These are phyloP conservation scores for Pyrenochaeta sp. DNA, from an alignment of 2,329 filamentous ascomycete species.

Conservation along the genomic window DNA sequence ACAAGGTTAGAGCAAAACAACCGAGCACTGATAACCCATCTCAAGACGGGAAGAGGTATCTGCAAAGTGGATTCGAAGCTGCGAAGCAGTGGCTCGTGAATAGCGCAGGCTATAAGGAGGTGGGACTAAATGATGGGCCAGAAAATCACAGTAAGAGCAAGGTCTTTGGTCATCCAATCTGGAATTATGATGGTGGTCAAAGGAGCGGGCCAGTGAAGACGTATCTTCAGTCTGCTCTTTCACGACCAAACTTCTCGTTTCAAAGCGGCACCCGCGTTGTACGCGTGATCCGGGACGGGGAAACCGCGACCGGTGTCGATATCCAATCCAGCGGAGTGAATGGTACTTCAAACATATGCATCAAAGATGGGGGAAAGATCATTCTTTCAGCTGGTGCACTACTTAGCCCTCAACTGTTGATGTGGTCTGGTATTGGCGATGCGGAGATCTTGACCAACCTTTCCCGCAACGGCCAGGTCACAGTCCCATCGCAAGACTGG, in stretches of 20 bases:
- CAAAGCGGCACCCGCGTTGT: conserved; percentile 55
- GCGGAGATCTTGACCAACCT: conserved; percentile 37
- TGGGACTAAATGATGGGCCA: conserved; percentile 57
- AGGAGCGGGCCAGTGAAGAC: conserved; percentile 60
- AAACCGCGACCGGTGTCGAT: conserved; percentile 55
- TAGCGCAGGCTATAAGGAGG: conserved; percentile 57
- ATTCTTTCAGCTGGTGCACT: conserved; percentile 46
- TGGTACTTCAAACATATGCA: conserved; percentile 39
- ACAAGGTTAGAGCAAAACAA: conserved; percentile 56
- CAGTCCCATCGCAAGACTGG: conserved; percentile 52
- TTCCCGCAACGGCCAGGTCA: conserved; percentile 47
- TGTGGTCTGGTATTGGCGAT: conserved; percentile 51
- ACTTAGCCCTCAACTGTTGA: conserved; percentile 48
- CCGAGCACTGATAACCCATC: conserved; percentile 57
- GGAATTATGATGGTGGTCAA: conserved; percentile 60
- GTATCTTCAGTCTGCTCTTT: conserved; percentile 61
- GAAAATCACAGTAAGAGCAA: conserved; percentile 54
- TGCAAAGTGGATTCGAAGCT: conserved; percentile 59
- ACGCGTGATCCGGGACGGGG: conserved; percentile 54
- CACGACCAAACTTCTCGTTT: conserved; percentile 44
- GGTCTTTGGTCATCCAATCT: conserved; percentile 60
- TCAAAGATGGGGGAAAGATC: conserved; percentile 37
- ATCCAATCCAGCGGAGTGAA: conserved; percentile 44
- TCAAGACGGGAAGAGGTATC: conserved; percentile 55
- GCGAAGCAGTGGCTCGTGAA: conserved; percentile 62